Percentiles rank a stretch among this genome's conserved stretches.
Evolutionary conservation across 495 filamentous ascomycete genomes (phyloP).

Genomic region (Amniculicola lignicola): DNA sequence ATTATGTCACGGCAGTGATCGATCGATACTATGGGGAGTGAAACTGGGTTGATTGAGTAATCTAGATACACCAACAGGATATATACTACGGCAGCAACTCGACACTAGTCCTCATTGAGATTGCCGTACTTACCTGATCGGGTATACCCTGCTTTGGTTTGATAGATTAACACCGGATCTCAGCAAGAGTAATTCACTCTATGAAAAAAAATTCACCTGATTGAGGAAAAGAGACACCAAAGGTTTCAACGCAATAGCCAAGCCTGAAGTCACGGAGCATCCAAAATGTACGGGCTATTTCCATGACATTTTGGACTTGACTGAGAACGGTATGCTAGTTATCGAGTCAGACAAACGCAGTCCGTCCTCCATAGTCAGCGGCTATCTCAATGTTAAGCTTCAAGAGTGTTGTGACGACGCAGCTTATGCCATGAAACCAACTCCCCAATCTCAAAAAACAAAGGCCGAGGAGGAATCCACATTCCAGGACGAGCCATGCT

Average conservation of each 20-base stretch:
- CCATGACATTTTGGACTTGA: slow-evolving; percentile 2
- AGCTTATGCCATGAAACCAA: neutral
- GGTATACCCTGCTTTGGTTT: no score
- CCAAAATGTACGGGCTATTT: neutral
- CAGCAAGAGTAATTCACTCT: neutral
- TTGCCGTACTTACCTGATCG: no score
- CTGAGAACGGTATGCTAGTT: neutral
- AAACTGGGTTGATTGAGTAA: no score
- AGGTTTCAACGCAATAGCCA: neutral
- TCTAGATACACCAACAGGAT: no score
- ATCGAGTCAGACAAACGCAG: slow-evolving; percentile 38
- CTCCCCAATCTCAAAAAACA: no score
- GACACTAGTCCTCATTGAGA: no score
- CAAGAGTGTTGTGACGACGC: neutral
- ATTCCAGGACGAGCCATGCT: no score
- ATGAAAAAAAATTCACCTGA: neutral
- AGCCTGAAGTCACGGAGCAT: neutral
- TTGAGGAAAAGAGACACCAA: neutral
- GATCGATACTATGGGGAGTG: no score
- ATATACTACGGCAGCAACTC: no score
- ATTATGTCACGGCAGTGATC: no score
- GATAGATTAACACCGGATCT: neutral
- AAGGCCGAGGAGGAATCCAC: no score
- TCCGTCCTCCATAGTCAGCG: slow-evolving; percentile 39
- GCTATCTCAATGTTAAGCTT: neutral